Base-by-base conservation (phyloP, 305 asterid genomes). In the Ruellia speciosa region DNA sequence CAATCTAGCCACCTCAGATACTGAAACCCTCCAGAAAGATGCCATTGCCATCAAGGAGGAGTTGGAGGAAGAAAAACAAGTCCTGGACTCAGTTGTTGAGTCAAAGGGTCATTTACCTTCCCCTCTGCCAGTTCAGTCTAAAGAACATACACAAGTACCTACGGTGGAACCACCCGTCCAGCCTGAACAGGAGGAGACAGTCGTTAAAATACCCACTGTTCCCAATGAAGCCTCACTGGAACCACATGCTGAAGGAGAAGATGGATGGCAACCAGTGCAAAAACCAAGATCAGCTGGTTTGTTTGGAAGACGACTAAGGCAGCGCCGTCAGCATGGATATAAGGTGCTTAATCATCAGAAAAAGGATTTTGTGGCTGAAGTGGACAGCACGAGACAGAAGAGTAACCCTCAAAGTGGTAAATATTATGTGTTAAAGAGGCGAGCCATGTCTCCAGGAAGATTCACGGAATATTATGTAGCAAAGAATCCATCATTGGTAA, bases 191-290 rank as follows among this genome's bases (percentile, higher is more conserved):
- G 68, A 63, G 56, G 84, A 81, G 70, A 61, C 66, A 72, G 74
- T 58, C 53, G 59, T 58, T 31, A 66, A 52, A 70, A 70, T 64
- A 48, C 58, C 75, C 14, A 63, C 70, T 41, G 64, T 54, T 63
- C 51, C 79, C 66, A 72, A 63, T 72, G 78, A 83, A 47, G 68
- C 68, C 68, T 64, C 78, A 62, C 73, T 72, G 53, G 94, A 87
- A 69, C 62, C 72, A 66, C 84, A 72, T 64, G 81, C 78, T 65
- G 96, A 86, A 77, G 97, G 79, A 59, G 99, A 92, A 71, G 94
- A 92, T 11, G 97, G 95, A 49, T 92, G 99, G 99, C 99, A 88
- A 71, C 81, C 99, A 24, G 99, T 92, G 68, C 96, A 84, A 56
- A 81, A 78, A 65, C 94, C 94, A 60, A 78, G 90, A 75, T 92